Conservation (phyloP, 2,329 filamentous ascomycete species). For the Simplicillium sp. region DNA sequence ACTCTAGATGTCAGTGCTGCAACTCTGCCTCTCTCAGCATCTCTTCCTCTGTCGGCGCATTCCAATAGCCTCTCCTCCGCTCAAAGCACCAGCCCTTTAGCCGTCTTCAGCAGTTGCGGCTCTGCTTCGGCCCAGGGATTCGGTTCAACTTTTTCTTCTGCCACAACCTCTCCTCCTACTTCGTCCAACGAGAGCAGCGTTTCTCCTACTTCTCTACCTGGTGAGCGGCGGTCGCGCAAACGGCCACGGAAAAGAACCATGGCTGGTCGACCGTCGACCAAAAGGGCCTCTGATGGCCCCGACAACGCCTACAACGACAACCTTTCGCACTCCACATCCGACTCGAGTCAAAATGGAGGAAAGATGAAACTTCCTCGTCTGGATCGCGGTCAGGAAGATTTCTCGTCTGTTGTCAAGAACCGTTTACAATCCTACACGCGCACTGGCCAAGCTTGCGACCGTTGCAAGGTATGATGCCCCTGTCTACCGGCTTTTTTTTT, state of each 20-base stretch:
- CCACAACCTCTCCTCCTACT: constrained; percentile 3
- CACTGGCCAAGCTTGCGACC: constrained; percentile 30
- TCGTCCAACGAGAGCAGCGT: constrained; percentile 1
- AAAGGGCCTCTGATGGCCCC: constrained; percentile 32
- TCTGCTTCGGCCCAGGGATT: neutral
- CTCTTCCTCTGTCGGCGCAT: neutral
- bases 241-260: constrained; percentile 1
- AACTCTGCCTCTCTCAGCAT: constrained; percentile 2
- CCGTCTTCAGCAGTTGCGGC: neutral
- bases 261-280: constrained; percentile 10
- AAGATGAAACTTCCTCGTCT: constrained; percentile 41
- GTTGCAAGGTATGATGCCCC: constrained; percentile 8
- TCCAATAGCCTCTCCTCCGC: neutral
- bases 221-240: constrained; percentile 4
- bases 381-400: constrained; percentile 38
- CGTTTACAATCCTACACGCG: constrained; percentile 45
- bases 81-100: neutral
- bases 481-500: constrained; percentile 4
- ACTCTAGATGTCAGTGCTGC: constrained; percentile 5
- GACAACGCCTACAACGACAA: constrained; percentile 24
- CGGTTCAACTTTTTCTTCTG: neutral
- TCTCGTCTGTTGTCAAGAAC: constrained; percentile 46
- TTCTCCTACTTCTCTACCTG: constrained; percentile 3
- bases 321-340: constrained; percentile 8
- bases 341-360: neutral